Conservation (phyloP, 768 basidiomycete species). For the Boletus vinaceobasis region DNA sequence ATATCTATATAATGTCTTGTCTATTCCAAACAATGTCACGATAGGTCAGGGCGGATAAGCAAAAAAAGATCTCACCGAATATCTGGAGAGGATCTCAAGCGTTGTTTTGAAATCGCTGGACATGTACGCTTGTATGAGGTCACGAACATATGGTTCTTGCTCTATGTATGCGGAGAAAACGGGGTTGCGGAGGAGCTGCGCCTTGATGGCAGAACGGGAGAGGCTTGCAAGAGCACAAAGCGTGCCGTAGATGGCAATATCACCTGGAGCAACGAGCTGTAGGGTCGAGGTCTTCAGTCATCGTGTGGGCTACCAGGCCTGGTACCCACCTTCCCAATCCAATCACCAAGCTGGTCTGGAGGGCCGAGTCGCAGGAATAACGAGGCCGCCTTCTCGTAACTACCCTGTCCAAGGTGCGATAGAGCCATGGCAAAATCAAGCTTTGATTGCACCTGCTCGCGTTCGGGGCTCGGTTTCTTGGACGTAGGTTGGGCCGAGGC, state of each 20-base stretch:
- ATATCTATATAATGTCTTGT: constrained; percentile 76
- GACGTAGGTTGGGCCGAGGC: constrained; percentile 23
- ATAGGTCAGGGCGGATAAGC: background rate
- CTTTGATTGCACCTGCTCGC: constrained; percentile 69
- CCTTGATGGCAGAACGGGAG: constrained; percentile 64
- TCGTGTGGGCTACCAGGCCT: background rate
- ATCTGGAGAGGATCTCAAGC: constrained; percentile 66
- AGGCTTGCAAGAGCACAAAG: constrained; percentile 81
- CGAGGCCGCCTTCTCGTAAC: constrained; percentile 78
- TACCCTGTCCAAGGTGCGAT: constrained; percentile 64
- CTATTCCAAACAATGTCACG: constrained; percentile 35
- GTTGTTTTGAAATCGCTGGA: constrained; percentile 82
- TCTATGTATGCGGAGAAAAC: constrained; percentile 77
- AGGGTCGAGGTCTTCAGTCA: background rate
- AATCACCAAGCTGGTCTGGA: constrained; percentile 66
- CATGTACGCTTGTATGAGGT: constrained; percentile 84
- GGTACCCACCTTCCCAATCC: constrained; percentile 62
- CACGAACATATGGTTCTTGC: constrained; percentile 82
- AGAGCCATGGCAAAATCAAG: constrained; percentile 81
- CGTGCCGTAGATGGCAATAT: constrained; percentile 84
- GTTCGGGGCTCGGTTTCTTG: constrained; percentile 49
- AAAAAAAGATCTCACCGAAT: constrained; percentile 50
- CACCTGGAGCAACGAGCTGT: constrained; percentile 69
- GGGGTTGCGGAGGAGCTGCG: constrained; percentile 63
- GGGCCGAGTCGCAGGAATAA: constrained; percentile 68